Conservation (phyloP, 2,329 filamentous ascomycete genomes). For the Biscogniauxia marginata region DNA sequence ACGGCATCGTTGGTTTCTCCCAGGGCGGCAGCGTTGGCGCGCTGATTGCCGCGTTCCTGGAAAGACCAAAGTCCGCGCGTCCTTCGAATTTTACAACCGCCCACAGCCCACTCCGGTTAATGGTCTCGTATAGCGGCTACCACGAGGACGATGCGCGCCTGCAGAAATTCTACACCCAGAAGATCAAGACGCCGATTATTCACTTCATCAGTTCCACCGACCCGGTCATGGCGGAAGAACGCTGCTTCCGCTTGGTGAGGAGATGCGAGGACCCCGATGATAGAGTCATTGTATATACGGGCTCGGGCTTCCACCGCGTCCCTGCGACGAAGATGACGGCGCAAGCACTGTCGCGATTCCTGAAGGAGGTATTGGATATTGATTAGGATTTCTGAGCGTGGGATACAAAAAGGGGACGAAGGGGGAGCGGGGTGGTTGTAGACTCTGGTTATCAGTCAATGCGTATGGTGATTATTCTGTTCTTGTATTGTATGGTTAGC, state of each 20-base stretch:
- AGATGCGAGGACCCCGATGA: conserved; percentile 12
- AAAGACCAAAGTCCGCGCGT: conserved; percentile 7
- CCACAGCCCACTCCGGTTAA: conserved; percentile 6
- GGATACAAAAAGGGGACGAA: background rate
- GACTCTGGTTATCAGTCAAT: too few relatives aligned
- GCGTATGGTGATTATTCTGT: too few relatives aligned
- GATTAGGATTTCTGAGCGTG: conserved; percentile 1
- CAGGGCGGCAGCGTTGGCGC: conserved; percentile 16
- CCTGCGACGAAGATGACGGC: conserved; percentile 9
- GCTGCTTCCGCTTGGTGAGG: conserved; percentile 13
- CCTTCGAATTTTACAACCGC: conserved; percentile 12
- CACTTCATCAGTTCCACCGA: conserved; percentile 15
- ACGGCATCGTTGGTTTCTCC: conserved; percentile 14
- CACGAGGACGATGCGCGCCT: conserved; percentile 15
- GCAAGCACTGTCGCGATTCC: conserved; percentile 11
- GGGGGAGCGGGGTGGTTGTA: too few relatives aligned
- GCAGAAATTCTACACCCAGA: conserved; percentile 11
- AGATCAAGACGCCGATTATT: conserved; percentile 14
- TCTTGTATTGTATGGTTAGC: too few relatives aligned
- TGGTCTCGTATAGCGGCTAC: conserved; percentile 14
- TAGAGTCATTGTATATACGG: conserved; percentile 9
- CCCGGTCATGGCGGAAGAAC: conserved; percentile 14
- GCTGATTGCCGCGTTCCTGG: conserved; percentile 11
- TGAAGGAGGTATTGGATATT: conserved; percentile 7
- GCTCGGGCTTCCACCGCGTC: conserved; percentile 11